Conservation (phyloP, 139 green algal species). For the Limnomonas spitsbergensis region DNA sequence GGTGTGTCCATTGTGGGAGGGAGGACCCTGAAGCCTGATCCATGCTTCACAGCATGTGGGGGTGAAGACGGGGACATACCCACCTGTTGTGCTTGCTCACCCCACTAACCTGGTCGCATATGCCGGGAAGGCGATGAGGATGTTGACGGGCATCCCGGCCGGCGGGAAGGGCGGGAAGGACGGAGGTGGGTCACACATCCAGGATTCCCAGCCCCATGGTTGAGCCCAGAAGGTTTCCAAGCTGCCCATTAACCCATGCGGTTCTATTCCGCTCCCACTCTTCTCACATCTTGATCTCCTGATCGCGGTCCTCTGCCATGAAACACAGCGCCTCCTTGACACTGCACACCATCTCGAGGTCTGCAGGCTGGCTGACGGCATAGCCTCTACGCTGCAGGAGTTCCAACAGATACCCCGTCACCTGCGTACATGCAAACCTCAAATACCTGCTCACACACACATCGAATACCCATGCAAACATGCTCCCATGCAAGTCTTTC, state of each 20-base stretch:
- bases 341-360: conserved; percentile 33
- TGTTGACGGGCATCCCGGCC: no score
- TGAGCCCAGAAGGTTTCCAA: not conserved
- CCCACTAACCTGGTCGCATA: no score
- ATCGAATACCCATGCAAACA: no score
- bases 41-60: no score
- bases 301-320: conserved; percentile 57
- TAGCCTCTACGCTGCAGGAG: conserved; percentile 69
- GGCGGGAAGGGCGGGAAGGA: no score
- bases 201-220: not conserved
- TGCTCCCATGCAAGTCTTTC: no score
- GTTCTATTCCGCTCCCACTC: not conserved
- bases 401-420: conserved; percentile 69
- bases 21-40: no score
- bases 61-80: no score
- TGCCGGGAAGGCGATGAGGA: no score
- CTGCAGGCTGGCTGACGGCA: conserved; percentile 27
- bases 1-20: no score
- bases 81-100: no score
- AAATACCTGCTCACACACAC: no score
- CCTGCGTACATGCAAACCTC: conserved; percentile 14
- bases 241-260: not conserved
- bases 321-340: conserved; percentile 83
- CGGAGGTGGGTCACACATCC: not conserved
- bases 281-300: conserved; percentile 46